Base-by-base conservation (phyloP, 495 filamentous ascomycete genomes). In the Penicillium macrosclerotiorum region DNA sequence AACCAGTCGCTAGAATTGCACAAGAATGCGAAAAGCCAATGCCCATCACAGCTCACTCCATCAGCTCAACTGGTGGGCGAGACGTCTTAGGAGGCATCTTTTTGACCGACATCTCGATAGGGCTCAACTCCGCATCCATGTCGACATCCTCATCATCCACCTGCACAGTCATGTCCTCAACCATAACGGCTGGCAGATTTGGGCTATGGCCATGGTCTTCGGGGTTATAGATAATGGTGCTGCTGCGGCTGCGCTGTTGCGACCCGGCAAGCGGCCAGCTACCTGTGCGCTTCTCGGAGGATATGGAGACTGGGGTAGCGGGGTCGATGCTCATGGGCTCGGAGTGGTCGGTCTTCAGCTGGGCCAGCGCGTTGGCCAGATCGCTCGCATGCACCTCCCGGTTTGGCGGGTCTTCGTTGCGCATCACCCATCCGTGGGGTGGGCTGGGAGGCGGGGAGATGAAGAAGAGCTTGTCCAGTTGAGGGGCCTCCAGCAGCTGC, bases 401-500 rank as follows among this genome's bases (percentile, higher is more conserved):
- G 65, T 98, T 98, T 23, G 93, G 93, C 3, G 92, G 87, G 18
- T 86, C 90, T 70, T 98, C 93, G 36, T 88, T 73, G 56, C 81
- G 81, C 72, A 90, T 79, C 67, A 92, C 86, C 93, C 93, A 98
- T 27, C 91, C 93, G 60, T 89, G 86, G 2, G 93, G 93, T 37
- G 93, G 93, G 47, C 76, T 83, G 1, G 93, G 94, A 8, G 93
- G 93, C 25, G 93, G 93, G 45, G 82, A 88, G 72, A 98, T 96
- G 72, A 98, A 97, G 78, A 96, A 95, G 26, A 96, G 78, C 72
- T 96, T 96, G 54, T 88, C 82, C 32, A 83, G 72, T 51, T 95
- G 88, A 11, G 93, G 93, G 1, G 90, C 83, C 27, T 85, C 76
- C 5, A 98, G 79, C 48, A 92, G 86, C 45, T 75, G 69, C 17